Conservation (phyloP, 192 early-diverging fungal genomes). For the Phlyctochytrium arcticum region DNA sequence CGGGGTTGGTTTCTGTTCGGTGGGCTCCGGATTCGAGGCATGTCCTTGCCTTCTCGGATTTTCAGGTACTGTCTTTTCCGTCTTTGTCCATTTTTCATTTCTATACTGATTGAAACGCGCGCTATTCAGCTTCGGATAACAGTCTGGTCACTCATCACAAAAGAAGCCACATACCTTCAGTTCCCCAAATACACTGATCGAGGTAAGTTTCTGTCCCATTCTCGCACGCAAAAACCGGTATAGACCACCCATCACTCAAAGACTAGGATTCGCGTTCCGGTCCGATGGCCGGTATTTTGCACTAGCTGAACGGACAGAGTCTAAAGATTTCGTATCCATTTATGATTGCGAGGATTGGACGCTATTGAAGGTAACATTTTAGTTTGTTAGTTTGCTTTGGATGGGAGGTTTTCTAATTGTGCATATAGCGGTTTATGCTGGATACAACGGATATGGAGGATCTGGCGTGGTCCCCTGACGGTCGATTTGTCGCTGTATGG, state of each 20-base stretch:
- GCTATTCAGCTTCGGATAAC: slow-evolving; percentile 51
- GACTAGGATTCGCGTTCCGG: slow-evolving; percentile 50
- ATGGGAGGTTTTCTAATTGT: background rate
- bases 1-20: slow-evolving; percentile 38
- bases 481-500: slow-evolving; percentile 70
- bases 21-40: slow-evolving; percentile 53
- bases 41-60: slow-evolving; percentile 48
- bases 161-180: slow-evolving; percentile 57
- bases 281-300: slow-evolving; percentile 61
- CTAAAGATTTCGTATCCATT: slow-evolving; percentile 61
- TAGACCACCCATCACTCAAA: too few species aligned
- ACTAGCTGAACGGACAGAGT: slow-evolving; percentile 52
- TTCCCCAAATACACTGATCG: slow-evolving; percentile 62
- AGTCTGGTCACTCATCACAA: slow-evolving; percentile 61
- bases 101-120: slow-evolving; percentile 4
- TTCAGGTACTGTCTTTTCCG: slow-evolving; percentile 36
- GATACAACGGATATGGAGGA: slow-evolving; percentile 72
- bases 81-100: slow-evolving; percentile 5
- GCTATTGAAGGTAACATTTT: slow-evolving; percentile 51
- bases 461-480: slow-evolving; percentile 83
- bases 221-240: too few species aligned
- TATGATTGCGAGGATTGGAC: slow-evolving; percentile 65
- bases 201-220: too few species aligned
- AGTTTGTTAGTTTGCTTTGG: background rate
- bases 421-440: slow-evolving; percentile 53